A percentile compares a stretch with the other conserved stretches of the same genome.
Conservation (phyloP, 495 filamentous ascomycete genomes). For the Neurospora pannonica region DNA sequence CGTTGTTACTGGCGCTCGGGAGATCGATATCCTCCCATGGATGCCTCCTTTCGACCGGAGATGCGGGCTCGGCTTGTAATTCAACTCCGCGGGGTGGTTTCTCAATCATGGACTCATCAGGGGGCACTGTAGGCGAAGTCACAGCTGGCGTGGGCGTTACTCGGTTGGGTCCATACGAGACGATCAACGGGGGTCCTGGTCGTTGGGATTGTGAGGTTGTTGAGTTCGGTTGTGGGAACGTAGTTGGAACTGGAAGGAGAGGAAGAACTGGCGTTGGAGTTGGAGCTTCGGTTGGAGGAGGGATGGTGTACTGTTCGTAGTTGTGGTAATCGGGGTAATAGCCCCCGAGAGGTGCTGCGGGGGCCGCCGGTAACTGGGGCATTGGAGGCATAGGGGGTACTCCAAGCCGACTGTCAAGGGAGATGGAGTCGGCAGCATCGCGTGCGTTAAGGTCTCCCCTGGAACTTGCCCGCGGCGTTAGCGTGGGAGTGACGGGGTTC, state of each 20-base stretch:
- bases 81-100: not conserved
- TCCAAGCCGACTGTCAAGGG: conserved; percentile 12
- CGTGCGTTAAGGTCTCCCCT: conserved; percentile 10
- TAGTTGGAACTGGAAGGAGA: not conserved
- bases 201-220: conserved; percentile 11
- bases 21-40: conserved; percentile 5
- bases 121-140: conserved; percentile 18
- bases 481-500: conserved; percentile 25
- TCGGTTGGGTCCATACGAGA: conserved; percentile 25
- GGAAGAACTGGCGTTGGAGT: not conserved
- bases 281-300: not conserved
- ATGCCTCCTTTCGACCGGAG: conserved; percentile 16
- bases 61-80: conserved; percentile 7
- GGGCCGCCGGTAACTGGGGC: conserved; percentile 7
- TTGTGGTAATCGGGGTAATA: conserved; percentile 9
- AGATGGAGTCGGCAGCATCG: conserved; percentile 4
- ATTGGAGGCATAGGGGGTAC: conserved; percentile 12
- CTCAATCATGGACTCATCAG: conserved; percentile 16
- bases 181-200: conserved; percentile 9
- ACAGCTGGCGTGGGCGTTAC: conserved; percentile 23
- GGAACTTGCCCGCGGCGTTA: conserved; percentile 14
- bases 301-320: conserved; percentile 11
- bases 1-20: conserved; percentile 7
- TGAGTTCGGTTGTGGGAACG: not conserved
- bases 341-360: not conserved